Percentiles rank a stretch among this genome's conserved stretches.
These are phyloP conservation scores for Leccinum griseonigrum DNA, from an alignment of 1,284 basidiomycete species.

Conservation along the genomic window DNA sequence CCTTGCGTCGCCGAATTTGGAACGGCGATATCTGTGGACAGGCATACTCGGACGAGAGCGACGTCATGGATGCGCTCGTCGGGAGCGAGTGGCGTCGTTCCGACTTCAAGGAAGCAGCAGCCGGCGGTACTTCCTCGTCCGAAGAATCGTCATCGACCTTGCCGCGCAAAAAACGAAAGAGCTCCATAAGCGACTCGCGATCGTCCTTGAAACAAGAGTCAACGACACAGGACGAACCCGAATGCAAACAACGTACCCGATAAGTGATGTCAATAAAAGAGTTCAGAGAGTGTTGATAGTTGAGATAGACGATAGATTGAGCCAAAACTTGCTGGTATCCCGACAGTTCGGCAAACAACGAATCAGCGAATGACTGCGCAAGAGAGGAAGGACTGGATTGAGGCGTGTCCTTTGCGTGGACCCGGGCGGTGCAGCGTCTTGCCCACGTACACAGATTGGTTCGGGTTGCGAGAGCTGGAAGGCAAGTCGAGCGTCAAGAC, in stretches of 20 bases:
- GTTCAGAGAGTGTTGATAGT: constrained; percentile 74
- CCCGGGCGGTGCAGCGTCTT: constrained; percentile 44
- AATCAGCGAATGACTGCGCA: constrained; percentile 17
- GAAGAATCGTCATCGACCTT: constrained; percentile 22
- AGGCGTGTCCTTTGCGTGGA: constrained; percentile 33
- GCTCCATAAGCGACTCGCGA: constrained; percentile 64
- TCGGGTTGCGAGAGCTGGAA: constrained; percentile 40
- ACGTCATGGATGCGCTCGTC: constrained; percentile 57
- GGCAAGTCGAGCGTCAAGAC: constrained; percentile 22
- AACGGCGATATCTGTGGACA: constrained; percentile 53
- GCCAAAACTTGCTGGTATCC: constrained; percentile 21
- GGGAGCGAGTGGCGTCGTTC: constrained; percentile 72
- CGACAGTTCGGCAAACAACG: constrained; percentile 12
- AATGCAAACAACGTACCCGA: constrained; percentile 47
- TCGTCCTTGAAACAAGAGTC: constrained; percentile 53
- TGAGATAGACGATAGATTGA: constrained; percentile 58
- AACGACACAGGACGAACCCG: constrained; percentile 2
- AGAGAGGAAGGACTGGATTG: constrained; percentile 23
- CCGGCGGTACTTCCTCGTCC: constrained; percentile 22
- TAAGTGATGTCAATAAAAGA: constrained; percentile 75
- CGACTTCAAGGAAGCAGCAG: constrained; percentile 39
- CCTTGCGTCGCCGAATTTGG: constrained; percentile 65
- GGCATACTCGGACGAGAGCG: constrained; percentile 50
- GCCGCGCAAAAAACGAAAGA: constrained; percentile 64
- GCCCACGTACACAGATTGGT: constrained; percentile 48